These are phyloP conservation scores for Gossypium laxum DNA, from an alignment of 441 rosid species.

Conservation along the genomic window DNA sequence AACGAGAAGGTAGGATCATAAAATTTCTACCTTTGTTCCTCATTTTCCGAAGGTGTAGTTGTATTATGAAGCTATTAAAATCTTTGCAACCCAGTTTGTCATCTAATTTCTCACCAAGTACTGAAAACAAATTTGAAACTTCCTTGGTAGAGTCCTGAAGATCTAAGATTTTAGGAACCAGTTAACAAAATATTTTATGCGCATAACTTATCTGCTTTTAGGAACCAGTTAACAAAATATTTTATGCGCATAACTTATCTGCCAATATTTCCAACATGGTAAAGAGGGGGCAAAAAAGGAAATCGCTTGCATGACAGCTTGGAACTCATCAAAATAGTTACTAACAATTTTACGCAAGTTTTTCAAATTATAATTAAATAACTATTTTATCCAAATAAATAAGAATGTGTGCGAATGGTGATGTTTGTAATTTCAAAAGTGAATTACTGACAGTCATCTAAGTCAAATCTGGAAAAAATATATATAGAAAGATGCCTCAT, in stretches of 20 bases:
- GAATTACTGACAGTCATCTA: no score
- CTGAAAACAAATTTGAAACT: not conserved
- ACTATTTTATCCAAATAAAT: no score
- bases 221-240: not conserved
- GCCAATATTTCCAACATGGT: not conserved
- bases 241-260: not conserved
- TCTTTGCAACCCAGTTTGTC: not conserved
- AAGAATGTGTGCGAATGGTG: no score
- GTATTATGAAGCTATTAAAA: not conserved
- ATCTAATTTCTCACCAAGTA: not conserved
- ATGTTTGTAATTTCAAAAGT: no score
- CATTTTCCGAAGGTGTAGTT: not conserved
- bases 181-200: not conserved
- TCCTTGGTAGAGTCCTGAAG: not conserved
- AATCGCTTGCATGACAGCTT: no score
- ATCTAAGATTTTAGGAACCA: not conserved
- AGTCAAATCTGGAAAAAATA: no score
- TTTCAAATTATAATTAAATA: no score
- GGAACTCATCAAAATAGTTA: no score
- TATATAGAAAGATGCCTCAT: not conserved
- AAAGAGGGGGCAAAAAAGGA: not conserved
- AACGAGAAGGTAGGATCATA: conserved; percentile 64
- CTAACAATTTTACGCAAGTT: no score
- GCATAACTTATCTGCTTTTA: not conserved
- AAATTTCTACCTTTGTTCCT: conserved; percentile 8